These are phyloP conservation scores for Sphagnum contortum DNA, from an alignment of 225 moss, liverwort and hornwort genomes.

Conservation along the genomic window DNA sequence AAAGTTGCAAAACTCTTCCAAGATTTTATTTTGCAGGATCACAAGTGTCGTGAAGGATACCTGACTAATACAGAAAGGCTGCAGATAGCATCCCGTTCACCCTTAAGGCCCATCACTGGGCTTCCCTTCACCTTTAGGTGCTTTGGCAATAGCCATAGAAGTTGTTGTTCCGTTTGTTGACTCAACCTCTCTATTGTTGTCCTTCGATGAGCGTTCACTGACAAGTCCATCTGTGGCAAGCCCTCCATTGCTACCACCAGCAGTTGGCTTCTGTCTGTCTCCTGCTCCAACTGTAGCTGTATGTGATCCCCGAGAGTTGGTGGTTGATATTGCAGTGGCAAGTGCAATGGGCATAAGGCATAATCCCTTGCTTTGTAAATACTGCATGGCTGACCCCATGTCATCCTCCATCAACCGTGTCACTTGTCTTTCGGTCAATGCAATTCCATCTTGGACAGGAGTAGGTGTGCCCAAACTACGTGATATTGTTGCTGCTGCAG, in stretches of 20 bases:
- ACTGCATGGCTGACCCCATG: conserved; percentile 98
- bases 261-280: neutral
- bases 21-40: too few relatives aligned
- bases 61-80: too few relatives aligned
- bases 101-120: conserved; percentile 1
- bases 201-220: too few relatives aligned
- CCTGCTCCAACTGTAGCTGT: conserved; percentile 15
- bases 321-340: conserved; percentile 91
- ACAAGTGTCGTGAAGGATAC: too few relatives aligned
- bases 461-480: conserved; percentile 50
- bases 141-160: neutral
- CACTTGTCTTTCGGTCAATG: conserved; percentile 88
- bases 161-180: neutral
- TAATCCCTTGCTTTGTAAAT: conserved; percentile 87
- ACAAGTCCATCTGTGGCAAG: neutral
- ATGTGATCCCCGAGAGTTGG: conserved; percentile 15
- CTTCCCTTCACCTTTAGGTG: conserved; percentile 6
- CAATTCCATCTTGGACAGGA: conserved; percentile 66
- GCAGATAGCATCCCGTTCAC: neutral
- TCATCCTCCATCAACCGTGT: conserved; percentile 97
- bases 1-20: too few relatives aligned
- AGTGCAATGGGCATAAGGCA: conserved; percentile 95
- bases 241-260: neutral
- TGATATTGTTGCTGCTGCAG: conserved; percentile 57
- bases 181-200: neutral